Conservation (phyloP, 1,139 yeast species). For the Meyerozyma sp. region DNA sequence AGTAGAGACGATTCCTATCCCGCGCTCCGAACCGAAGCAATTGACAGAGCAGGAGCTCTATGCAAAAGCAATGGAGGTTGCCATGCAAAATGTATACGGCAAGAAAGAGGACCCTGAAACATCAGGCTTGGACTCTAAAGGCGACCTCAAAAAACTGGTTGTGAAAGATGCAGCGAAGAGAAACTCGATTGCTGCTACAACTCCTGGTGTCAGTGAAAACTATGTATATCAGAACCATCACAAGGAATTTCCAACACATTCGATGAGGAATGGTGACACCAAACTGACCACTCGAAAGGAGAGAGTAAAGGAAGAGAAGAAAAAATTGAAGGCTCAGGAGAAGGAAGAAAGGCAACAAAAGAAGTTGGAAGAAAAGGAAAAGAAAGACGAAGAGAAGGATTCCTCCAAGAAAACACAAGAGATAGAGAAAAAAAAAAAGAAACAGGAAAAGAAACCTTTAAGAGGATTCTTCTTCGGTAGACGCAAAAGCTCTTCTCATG, state of each 20-base stretch:
- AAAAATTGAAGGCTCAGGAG: constrained; percentile 13
- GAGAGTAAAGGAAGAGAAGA: constrained; percentile 30
- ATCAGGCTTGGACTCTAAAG: constrained; percentile 1
- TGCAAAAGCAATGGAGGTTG: constrained; percentile 37
- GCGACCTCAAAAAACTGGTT: constrained; percentile 5
- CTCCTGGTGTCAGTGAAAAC: constrained; percentile 23
- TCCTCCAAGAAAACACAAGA: constrained; percentile 1
- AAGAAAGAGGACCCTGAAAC: constrained; percentile 7
- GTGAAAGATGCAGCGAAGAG: constrained; percentile 5
- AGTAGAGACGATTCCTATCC: constrained; percentile 35
- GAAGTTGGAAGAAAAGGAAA: constrained; percentile 10
- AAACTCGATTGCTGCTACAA: constrained; percentile 7
- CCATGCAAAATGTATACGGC: constrained; percentile 38
- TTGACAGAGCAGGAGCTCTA: constrained; percentile 12
- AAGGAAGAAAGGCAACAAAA: constrained; percentile 9
- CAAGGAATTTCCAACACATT: constrained; percentile 31
- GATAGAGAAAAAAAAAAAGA: not conserved
- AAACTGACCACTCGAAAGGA: constrained; percentile 22
- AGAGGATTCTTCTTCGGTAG: not conserved
- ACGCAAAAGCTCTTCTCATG: not conserved
- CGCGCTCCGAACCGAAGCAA: constrained; percentile 7
- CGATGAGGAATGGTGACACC: constrained; percentile 24
- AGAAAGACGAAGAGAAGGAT: constrained; percentile 4
- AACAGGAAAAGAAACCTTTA: constrained; percentile 6
- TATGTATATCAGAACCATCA: constrained; percentile 36